A percentile compares a stretch with the other conserved stretches of the same genome.
Evolutionary conservation across 2,329 filamentous ascomycete genomes (phyloP).

Genomic region (Colletotrichum chlorophyti): DNA sequence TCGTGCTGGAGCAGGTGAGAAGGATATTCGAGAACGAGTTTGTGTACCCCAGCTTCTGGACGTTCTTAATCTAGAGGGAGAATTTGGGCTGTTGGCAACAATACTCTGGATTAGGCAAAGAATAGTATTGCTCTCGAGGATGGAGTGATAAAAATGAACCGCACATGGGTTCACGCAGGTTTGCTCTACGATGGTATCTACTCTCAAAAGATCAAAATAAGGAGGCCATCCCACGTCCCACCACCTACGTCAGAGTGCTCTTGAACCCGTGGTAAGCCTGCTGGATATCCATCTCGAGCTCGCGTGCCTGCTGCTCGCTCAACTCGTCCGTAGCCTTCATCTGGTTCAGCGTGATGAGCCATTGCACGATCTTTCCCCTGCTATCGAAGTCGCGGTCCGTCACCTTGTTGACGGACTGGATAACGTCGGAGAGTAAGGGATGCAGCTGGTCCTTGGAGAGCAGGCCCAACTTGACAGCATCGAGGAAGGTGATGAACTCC

Average conservation of each 20-base stretch:
- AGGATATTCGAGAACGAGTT: conserved; percentile 99
- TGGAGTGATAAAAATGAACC: neutral
- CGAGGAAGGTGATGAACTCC: conserved; percentile 97
- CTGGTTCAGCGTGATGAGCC: conserved; percentile 96
- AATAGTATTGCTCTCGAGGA: neutral
- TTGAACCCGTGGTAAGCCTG: conserved; percentile 96
- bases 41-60: conserved; percentile 98
- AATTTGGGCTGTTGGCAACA: neutral
- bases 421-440: conserved; percentile 91
- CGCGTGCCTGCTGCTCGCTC: conserved; percentile 83
- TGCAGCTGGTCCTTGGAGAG: conserved; percentile 97
- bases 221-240: neutral
- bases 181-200: conserved; percentile 15
- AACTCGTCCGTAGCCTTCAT: conserved; percentile 96
- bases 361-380: conserved; percentile 96
- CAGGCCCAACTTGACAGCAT: conserved; percentile 90
- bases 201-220: neutral
- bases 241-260: conserved; percentile 66
- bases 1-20: conserved; percentile 94
- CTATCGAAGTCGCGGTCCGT: conserved; percentile 95
- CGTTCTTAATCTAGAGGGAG: conserved; percentile 72
- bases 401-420: conserved; percentile 96
- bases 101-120: neutral
- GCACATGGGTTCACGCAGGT: neutral
- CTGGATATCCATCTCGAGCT: conserved; percentile 92